Percentiles rank a stretch among this genome's conserved stretches.
phyloP scores from a whole-genome alignment of 768 basidiomycete genomes.

The Fomitopsis serialis region DNA sequence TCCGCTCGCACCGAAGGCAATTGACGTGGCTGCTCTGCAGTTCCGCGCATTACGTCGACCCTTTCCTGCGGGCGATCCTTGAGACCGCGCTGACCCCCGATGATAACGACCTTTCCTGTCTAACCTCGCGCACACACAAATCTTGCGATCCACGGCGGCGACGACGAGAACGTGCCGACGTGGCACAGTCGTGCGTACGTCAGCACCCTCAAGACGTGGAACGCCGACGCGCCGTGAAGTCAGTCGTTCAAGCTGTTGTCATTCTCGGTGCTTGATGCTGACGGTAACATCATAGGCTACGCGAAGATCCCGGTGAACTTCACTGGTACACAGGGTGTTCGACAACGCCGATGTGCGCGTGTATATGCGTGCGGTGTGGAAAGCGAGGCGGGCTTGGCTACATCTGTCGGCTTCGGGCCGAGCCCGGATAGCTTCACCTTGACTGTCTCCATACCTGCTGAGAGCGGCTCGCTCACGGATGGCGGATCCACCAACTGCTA shows the following conservation, averaged over 20 bases:
- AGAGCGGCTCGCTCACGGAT: slow-evolving; percentile 72
- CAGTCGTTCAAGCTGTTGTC: slow-evolving; percentile 16
- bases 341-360: slow-evolving; percentile 45
- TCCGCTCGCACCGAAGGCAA: neutral
- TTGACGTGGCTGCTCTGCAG: slow-evolving; percentile 23
- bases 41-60: slow-evolving; percentile 79
- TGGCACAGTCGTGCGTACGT: slow-evolving; percentile 77
- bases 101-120: slow-evolving; percentile 85
- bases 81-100: slow-evolving; percentile 73
- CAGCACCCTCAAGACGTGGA: slow-evolving; percentile 53
- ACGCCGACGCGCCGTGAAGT: slow-evolving; percentile 48
- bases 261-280: neutral
- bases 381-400: slow-evolving; percentile 3
- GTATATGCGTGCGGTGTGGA: slow-evolving; percentile 43
- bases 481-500: slow-evolving; percentile 50
- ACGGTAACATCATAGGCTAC: slow-evolving; percentile 33
- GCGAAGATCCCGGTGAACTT: slow-evolving; percentile 54
- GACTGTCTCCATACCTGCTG: slow-evolving; percentile 64
- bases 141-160: slow-evolving; percentile 82
- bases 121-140: slow-evolving; percentile 64
- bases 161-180: slow-evolving; percentile 82
- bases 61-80: slow-evolving; percentile 66
- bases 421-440: slow-evolving; percentile 48
- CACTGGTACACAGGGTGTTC: slow-evolving; percentile 76
- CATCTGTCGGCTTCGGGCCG: too few species aligned